Conservation (phyloP, 352 stramenopile species). For the Globisporangium rhizosaccharum region DNA sequence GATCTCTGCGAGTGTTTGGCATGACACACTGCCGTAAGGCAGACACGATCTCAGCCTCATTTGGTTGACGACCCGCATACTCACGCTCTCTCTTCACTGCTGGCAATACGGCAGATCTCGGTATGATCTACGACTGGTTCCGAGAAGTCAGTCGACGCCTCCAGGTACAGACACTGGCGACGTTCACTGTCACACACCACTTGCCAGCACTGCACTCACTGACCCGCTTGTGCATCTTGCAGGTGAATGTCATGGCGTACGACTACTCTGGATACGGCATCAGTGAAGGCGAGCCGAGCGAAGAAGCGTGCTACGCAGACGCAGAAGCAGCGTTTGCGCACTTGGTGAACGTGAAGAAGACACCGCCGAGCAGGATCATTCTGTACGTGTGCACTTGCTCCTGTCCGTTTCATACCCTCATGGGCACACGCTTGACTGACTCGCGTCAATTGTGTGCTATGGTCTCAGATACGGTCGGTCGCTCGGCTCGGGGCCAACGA, state of each 20-base stretch:
- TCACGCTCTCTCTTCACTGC: not conserved
- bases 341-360: slow-evolving; percentile 89
- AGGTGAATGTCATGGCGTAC: slow-evolving; percentile 89
- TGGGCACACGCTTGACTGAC: slow-evolving; percentile 1
- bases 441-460: not conserved
- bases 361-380: slow-evolving; percentile 92
- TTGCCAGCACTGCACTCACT: not conserved
- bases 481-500: slow-evolving; percentile 93
- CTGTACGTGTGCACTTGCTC: slow-evolving; percentile 66
- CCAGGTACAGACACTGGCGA: slow-evolving; percentile 25
- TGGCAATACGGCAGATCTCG: slow-evolving; percentile 69
- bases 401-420: slow-evolving; percentile 3
- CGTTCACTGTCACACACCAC: not conserved
- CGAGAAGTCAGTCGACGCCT: slow-evolving; percentile 84
- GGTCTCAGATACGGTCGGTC: slow-evolving; percentile 79
- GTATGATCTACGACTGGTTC: slow-evolving; percentile 98
- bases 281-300: slow-evolving; percentile 87
- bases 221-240: not conserved
- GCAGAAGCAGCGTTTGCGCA: slow-evolving; percentile 95
- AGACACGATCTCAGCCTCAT: not conserved
- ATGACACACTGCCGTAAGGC: not conserved
- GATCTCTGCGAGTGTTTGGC: not conserved
- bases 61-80: not conserved
- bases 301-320: slow-evolving; percentile 95
- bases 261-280: slow-evolving; percentile 98